Percentiles rank a stretch among this genome's conserved stretches.
Evolutionary conservation across 805 yeast genomes (phyloP).

Genomic region (Candida bentonensis): DNA sequence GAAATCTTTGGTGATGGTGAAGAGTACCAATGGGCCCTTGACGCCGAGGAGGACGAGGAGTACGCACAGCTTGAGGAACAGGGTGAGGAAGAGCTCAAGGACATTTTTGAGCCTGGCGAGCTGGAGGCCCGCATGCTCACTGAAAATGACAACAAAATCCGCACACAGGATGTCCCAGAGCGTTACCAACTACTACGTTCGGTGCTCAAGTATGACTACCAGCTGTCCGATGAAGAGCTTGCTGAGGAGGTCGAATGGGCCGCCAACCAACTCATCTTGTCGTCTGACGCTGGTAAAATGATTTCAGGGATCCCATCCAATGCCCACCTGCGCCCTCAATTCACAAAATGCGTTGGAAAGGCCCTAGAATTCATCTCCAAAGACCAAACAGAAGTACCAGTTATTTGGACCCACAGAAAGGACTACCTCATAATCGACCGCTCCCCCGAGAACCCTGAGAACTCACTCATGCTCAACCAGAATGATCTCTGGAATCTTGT

Average conservation of each 20-base stretch:
- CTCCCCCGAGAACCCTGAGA: conserved; percentile 6
- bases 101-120: conserved; percentile 91
- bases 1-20: conserved; percentile 96
- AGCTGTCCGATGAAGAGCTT: conserved; percentile 52
- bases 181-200: conserved; percentile 70
- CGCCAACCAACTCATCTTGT: conserved; percentile 37
- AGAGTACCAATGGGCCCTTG: conserved; percentile 96
- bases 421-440: conserved; percentile 48
- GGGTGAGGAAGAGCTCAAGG: conserved; percentile 48
- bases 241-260: conserved; percentile 70
- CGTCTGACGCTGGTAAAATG: not conserved
- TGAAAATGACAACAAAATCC: conserved; percentile 76
- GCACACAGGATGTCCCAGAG: conserved; percentile 84
- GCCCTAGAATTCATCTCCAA: conserved; percentile 59
- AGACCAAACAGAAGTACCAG: conserved; percentile 82
- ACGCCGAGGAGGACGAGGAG: conserved; percentile 46
- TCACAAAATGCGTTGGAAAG: conserved; percentile 54
- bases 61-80: conserved; percentile 18
- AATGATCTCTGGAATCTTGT: conserved; percentile 90
- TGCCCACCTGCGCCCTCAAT: conserved; percentile 26
- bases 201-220: conserved; percentile 50
- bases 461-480: conserved; percentile 30
- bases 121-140: conserved; percentile 82
- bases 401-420: conserved; percentile 89
- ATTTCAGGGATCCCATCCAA: conserved; percentile 21